Evolutionary conservation across 768 basidiomycete species (phyloP).

Genomic region (Russula foetens): DNA sequence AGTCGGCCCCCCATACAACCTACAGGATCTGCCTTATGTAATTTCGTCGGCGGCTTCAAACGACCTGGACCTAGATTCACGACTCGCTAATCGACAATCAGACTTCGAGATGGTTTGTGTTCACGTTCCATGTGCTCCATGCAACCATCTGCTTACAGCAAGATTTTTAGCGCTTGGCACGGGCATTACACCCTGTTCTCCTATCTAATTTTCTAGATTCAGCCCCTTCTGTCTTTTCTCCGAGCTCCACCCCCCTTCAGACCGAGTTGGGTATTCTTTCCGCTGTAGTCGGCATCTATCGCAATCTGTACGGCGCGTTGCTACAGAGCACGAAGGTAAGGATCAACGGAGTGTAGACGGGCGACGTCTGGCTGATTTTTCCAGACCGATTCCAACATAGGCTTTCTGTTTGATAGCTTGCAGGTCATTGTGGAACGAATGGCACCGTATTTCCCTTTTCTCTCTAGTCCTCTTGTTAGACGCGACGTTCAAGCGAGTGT

Average conservation of each 20-base stretch:
- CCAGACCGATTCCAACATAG: constrained; percentile 20
- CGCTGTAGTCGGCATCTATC: constrained; percentile 49
- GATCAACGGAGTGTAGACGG: constrained; percentile 12
- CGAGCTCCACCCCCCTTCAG: constrained; percentile 48
- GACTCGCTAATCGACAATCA: constrained; percentile 18
- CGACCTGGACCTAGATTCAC: constrained; percentile 7
- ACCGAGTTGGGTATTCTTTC: constrained; percentile 52
- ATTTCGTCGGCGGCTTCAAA: not conserved
- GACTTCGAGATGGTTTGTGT: constrained; percentile 2
- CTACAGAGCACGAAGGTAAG: constrained; percentile 38
- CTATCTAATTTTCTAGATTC: constrained; percentile 82
- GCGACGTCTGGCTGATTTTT: not conserved
- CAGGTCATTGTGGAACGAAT: constrained; percentile 60
- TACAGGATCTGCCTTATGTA: constrained; percentile 21
- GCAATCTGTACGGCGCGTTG: constrained; percentile 51
- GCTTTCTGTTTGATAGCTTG: constrained; percentile 40
- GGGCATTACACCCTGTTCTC: constrained; percentile 68
- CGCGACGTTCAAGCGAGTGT: constrained; percentile 53
- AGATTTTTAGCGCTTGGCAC: constrained; percentile 50
- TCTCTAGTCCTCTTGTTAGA: constrained; percentile 25
- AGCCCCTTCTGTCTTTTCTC: constrained; percentile 75
- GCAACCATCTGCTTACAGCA: not conserved
- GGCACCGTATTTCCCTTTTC: constrained; percentile 80
- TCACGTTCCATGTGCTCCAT: not conserved
- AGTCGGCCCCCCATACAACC: constrained; percentile 15